Conservation (phyloP, 2,329 filamentous ascomycete genomes). For the Chaetomium olivaceum region DNA sequence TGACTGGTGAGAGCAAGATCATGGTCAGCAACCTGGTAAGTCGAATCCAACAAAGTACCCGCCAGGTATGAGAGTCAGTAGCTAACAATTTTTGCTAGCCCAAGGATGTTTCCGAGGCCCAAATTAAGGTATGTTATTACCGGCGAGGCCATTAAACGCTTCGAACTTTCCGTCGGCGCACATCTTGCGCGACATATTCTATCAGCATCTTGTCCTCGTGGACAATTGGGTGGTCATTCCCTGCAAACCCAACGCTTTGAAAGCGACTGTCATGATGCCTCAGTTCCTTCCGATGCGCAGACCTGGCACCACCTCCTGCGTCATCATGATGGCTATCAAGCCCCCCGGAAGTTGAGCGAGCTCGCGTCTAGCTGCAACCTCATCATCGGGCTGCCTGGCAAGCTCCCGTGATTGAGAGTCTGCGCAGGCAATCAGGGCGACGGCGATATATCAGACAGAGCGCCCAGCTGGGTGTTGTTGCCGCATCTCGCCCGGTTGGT, state of each 20-base stretch:
- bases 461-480: constrained; percentile 27
- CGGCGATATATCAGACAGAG: constrained; percentile 28
- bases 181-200: constrained; percentile 40
- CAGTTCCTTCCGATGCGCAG: constrained; percentile 31
- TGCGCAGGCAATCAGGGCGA: constrained; percentile 25
- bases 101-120: constrained; percentile 90
- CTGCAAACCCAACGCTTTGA: constrained; percentile 22
- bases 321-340: constrained; percentile 21
- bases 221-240: constrained; percentile 27
- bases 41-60: constrained; percentile 26
- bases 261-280: constrained; percentile 29
- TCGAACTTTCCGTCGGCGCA: constrained; percentile 70
- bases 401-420: constrained; percentile 30
- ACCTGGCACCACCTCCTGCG: constrained; percentile 9
- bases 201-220: constrained; percentile 33
- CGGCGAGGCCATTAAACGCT: constrained; percentile 69
- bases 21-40: constrained; percentile 98
- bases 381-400: constrained; percentile 34
- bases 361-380: constrained; percentile 27
- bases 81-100: constrained; percentile 66
- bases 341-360: constrained; percentile 32
- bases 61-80: neutral
- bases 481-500: constrained; percentile 33
- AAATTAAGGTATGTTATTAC: constrained; percentile 99
- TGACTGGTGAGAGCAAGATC: constrained; percentile 84